Conservation (phyloP, 2,329 filamentous ascomycete genomes). For the Colletotrichum coccodes region DNA sequence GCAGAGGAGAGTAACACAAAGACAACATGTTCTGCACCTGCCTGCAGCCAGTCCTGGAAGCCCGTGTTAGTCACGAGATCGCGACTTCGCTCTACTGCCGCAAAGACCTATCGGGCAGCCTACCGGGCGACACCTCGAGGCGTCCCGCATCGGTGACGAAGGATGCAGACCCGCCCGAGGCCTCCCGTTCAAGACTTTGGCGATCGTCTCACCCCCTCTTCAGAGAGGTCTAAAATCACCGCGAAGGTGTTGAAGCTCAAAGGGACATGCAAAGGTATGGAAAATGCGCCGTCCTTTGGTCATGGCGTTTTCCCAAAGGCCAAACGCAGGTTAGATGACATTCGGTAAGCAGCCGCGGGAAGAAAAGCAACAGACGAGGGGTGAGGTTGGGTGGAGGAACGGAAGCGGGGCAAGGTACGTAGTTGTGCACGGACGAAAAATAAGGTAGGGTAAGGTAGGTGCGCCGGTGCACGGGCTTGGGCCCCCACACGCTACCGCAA, state of each 20-base stretch:
- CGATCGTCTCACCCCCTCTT: neutral
- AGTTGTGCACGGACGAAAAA: neutral
- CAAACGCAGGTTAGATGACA: neutral
- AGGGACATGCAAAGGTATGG: no score
- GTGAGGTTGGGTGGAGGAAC: neutral
- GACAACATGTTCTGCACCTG: neutral
- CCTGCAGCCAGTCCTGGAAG: neutral
- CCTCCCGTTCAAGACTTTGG: neutral
- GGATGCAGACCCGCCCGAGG: neutral
- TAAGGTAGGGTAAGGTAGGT: neutral
- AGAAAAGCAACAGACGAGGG: neutral
- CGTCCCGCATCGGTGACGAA: neutral
- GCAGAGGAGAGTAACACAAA: neutral
- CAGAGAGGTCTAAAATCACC: neutral
- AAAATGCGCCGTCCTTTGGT: neutral
- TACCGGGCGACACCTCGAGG: neutral
- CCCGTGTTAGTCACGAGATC: neutral
- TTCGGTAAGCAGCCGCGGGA: neutral
- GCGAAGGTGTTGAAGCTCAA: neutral
- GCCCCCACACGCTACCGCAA: neutral
- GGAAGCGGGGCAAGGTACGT: neutral
- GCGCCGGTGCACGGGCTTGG: neutral
- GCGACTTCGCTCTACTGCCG: neutral
- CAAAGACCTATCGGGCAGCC: neutral
- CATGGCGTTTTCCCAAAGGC: neutral